Percentiles rank a stretch among this genome's conserved stretches.
phyloP scores from a whole-genome alignment of 73 alveolate species.

The Breviolum minutum region DNA sequence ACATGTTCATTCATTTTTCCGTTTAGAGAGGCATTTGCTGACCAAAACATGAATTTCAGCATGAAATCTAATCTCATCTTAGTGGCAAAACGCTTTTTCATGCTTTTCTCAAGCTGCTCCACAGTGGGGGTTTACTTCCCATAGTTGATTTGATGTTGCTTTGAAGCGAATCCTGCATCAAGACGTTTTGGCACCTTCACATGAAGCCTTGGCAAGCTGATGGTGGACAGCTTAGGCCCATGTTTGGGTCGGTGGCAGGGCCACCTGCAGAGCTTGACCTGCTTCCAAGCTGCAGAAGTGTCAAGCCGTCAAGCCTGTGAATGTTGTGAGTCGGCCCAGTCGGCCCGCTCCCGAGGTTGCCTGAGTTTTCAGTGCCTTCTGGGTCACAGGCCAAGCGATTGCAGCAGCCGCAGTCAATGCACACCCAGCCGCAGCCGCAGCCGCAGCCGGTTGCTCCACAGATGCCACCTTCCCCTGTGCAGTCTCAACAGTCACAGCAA shows the following conservation, averaged over 20 bases:
- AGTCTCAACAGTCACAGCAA: background rate
- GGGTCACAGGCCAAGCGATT: background rate
- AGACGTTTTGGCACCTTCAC: background rate
- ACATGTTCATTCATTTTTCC: no score
- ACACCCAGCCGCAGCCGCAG: background rate
- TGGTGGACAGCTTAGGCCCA: background rate
- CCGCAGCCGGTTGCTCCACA: background rate
- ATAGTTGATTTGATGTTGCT: no score
- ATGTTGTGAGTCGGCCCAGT: background rate
- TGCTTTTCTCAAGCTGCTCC: no score
- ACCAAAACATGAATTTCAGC: no score
- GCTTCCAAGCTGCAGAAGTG: background rate
- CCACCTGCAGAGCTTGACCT: background rate
- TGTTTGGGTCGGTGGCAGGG: slow-evolving; percentile 7
- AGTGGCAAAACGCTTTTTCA: no score
- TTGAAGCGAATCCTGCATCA: background rate
- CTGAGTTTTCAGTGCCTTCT: slow-evolving; percentile 20
- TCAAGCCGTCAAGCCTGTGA: background rate
- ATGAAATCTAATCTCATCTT: no score
- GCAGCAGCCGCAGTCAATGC: background rate
- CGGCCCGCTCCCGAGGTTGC: background rate
- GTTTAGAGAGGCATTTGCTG: no score
- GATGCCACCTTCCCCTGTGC: background rate
- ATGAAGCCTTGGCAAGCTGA: background rate
- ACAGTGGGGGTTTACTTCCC: no score